Percentiles rank a stretch among this genome's conserved stretches.
Evolutionary conservation across 1,284 basidiomycete genomes (phyloP).

Genomic region (Sporisorium graminicola): DNA sequence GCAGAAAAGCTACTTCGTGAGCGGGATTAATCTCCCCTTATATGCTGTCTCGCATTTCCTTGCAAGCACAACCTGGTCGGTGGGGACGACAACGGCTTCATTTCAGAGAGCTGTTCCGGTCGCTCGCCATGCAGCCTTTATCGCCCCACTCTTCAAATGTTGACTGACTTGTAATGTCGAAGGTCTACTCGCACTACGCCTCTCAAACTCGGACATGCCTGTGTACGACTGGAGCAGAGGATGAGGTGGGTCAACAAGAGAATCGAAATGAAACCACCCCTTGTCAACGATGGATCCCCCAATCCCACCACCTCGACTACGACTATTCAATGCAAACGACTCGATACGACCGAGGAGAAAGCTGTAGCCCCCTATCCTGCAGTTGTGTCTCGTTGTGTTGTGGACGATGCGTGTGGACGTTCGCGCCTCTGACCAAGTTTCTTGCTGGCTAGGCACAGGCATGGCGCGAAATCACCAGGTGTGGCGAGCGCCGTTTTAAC

Average conservation of each 20-base stretch:
- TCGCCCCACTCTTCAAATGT: background rate
- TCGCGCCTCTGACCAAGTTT: background rate
- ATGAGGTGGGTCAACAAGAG: background rate
- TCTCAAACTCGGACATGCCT: background rate
- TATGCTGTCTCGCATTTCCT: background rate
- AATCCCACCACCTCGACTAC: background rate
- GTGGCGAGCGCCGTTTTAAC: background rate
- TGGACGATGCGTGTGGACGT: conserved; percentile 6
- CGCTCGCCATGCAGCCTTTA: background rate
- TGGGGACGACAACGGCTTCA: background rate
- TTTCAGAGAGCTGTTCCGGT: background rate
- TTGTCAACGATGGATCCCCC: background rate
- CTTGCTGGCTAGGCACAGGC: background rate
- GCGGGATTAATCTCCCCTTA: background rate
- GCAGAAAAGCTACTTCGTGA: background rate
- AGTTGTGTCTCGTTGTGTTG: too few relatives aligned
- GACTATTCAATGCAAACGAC: too few relatives aligned
- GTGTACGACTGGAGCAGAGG: background rate
- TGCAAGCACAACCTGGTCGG: background rate
- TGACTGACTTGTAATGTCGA: background rate
- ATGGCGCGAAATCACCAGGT: background rate
- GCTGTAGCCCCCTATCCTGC: too few relatives aligned
- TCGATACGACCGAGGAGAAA: background rate
- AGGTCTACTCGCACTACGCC: background rate
- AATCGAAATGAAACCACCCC: background rate